Evolutionary conservation across 2,329 filamentous ascomycete species (phyloP).

Genomic region (Chaetothyriales sp.): DNA sequence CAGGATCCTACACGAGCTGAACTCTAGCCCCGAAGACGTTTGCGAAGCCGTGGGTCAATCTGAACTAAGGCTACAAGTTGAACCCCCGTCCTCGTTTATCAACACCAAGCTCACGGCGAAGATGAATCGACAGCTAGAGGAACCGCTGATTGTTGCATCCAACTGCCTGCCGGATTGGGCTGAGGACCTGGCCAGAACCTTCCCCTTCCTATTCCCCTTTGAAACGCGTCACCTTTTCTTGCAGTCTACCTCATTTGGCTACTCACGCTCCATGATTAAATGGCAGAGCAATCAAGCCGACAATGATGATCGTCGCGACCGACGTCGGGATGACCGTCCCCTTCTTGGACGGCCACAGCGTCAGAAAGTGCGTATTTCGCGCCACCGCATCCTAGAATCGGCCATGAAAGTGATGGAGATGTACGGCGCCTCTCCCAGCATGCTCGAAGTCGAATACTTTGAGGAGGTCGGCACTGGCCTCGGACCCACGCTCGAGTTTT

Average conservation of each 20-base stretch:
- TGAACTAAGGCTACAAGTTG: constrained; percentile 56
- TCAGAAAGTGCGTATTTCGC: constrained; percentile 94
- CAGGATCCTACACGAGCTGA: constrained; percentile 81
- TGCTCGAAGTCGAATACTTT: constrained; percentile 95
- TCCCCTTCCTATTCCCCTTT: constrained; percentile 95
- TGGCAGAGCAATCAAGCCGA: constrained; percentile 86
- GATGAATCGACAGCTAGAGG: constrained; percentile 88
- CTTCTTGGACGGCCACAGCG: constrained; percentile 83
- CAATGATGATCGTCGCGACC: constrained; percentile 66
- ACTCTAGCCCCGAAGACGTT: constrained; percentile 84
- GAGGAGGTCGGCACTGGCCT: constrained; percentile 95
- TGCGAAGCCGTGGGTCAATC: constrained; percentile 41
- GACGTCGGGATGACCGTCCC: constrained; percentile 71
- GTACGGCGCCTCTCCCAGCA: constrained; percentile 90
- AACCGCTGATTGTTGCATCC: constrained; percentile 91
- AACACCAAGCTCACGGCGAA: constrained; percentile 98
- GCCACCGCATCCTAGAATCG: constrained; percentile 87
- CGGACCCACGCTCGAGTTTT: constrained; percentile 92
- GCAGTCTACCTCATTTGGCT: constrained; percentile 95
- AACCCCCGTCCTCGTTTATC: constrained; percentile 85
- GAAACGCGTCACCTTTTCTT: constrained; percentile 93
- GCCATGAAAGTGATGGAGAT: constrained; percentile 98
- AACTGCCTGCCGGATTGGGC: constrained; percentile 93
- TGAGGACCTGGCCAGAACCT: constrained; percentile 81
- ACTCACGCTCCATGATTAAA: constrained; percentile 88